A percentile compares a stretch with the other conserved stretches of the same genome.
Evolutionary conservation across 2,329 filamentous ascomycete species (phyloP).

Genomic region (Diaporthe batatas): DNA sequence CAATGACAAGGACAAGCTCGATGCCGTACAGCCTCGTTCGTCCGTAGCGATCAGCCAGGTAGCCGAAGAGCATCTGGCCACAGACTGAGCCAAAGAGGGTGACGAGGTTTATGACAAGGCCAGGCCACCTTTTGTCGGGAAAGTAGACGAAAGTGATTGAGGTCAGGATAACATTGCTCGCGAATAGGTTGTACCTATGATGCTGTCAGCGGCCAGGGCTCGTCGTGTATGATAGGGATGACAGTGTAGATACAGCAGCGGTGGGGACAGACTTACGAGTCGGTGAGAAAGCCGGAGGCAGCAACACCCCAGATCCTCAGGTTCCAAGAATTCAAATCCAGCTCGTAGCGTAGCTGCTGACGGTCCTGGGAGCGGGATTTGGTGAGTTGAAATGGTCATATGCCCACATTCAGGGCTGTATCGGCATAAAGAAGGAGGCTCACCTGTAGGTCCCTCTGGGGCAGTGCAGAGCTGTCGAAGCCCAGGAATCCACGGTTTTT

Average conservation of each 20-base stretch:
- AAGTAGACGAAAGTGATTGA: conserved; percentile 67
- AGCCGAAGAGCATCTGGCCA: conserved; percentile 66
- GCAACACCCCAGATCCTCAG: conserved; percentile 67
- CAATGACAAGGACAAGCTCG: conserved; percentile 67
- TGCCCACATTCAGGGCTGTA: conserved; percentile 12
- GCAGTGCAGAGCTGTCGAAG: conserved; percentile 63
- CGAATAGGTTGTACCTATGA: conserved; percentile 65
- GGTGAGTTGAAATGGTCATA: conserved; percentile 36
- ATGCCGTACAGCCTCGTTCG: conserved; percentile 69
- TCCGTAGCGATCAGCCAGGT: conserved; percentile 67
- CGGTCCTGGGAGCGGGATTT: conserved; percentile 57
- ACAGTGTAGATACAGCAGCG: background rate
- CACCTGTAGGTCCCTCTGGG: conserved; percentile 63
- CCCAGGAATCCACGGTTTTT: conserved; percentile 66
- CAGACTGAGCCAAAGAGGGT: conserved; percentile 66
- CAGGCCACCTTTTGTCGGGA: conserved; percentile 59
- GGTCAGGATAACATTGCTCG: conserved; percentile 67
- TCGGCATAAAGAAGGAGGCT: conserved; percentile 44
- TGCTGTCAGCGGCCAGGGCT: background rate
- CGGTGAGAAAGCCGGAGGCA: conserved; percentile 67
- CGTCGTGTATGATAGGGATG: too few relatives aligned
- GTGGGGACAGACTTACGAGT: conserved; percentile 57
- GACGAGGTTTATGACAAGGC: conserved; percentile 65
- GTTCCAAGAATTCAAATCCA: conserved; percentile 68
- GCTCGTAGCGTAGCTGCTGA: conserved; percentile 64